Conservation (phyloP, 495 filamentous ascomycete species). For the Oidiodendron maius region DNA sequence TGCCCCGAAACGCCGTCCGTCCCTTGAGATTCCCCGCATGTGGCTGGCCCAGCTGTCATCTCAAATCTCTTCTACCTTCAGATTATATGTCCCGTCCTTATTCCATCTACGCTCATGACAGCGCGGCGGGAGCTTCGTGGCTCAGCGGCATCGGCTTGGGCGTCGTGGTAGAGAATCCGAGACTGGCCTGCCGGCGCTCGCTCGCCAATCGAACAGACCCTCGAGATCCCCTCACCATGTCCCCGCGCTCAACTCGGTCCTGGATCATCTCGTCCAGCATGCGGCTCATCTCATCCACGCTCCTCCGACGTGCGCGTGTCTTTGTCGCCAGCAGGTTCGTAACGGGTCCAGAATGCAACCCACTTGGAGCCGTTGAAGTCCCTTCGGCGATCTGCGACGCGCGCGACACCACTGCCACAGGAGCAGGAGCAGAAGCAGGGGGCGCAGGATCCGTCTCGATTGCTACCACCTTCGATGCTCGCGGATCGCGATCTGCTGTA, state of each 20-base stretch:
- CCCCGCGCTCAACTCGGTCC: slow-evolving; percentile 68
- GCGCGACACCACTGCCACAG: no score
- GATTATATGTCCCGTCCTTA: no score
- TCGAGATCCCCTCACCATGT: slow-evolving; percentile 51
- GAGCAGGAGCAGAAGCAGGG: slow-evolving; percentile 34
- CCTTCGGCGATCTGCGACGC: slow-evolving; percentile 38
- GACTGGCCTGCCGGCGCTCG: slow-evolving; percentile 10
- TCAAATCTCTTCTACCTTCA: no score
- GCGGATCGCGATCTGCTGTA: slow-evolving; percentile 51
- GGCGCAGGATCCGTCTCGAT: slow-evolving; percentile 31
- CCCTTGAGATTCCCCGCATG: not conserved
- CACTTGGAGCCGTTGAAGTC: slow-evolving; percentile 21
- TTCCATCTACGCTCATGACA: not conserved
- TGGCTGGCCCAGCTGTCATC: no score
- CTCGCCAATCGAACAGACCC: slow-evolving; percentile 21
- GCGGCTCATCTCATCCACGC: slow-evolving; percentile 81
- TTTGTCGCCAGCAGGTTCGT: slow-evolving; percentile 16
- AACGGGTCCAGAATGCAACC: no score
- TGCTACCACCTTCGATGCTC: slow-evolving; percentile 6
- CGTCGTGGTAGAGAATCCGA: not conserved
- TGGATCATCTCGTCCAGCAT: slow-evolving; percentile 95
- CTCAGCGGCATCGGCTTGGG: slow-evolving; percentile 2
- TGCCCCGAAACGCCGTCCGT: not conserved
- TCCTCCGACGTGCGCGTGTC: slow-evolving; percentile 50
- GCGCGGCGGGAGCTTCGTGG: not conserved